Evolutionary conservation across 225 moss, liverwort and hornwort genomes (phyloP).

Genomic region (Polytrichum commune): DNA sequence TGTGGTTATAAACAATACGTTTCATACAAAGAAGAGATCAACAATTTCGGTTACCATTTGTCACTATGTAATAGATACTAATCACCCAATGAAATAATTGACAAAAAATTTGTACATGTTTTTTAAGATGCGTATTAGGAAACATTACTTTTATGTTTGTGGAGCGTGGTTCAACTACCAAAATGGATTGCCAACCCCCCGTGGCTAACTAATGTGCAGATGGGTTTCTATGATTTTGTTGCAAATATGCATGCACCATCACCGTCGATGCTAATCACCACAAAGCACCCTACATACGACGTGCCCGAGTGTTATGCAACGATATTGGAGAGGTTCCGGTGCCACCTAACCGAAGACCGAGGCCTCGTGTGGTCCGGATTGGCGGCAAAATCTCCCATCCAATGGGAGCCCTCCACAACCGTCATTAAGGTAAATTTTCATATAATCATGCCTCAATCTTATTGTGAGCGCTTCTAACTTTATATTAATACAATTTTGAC

Average conservation of each 20-base stretch:
- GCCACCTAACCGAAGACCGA: conserved; percentile 64
- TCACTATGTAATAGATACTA: too few relatives aligned
- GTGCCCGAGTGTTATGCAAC: conserved; percentile 48
- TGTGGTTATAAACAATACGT: too few relatives aligned
- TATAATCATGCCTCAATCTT: too few relatives aligned
- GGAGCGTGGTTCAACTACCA: too few relatives aligned
- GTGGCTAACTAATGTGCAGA: conserved; percentile 21
- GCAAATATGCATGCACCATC: conserved; percentile 39
- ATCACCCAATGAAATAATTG: too few relatives aligned
- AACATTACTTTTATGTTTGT: too few relatives aligned
- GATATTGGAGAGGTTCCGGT: conserved; percentile 60
- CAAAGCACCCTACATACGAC: conserved; percentile 58
- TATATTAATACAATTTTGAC: too few relatives aligned
- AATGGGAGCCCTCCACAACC: conserved; percentile 79
- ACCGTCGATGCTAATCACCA: conserved; percentile 41
- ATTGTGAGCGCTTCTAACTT: too few relatives aligned
- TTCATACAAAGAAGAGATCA: too few relatives aligned
- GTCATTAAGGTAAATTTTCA: conserved; percentile 52
- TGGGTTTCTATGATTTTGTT: conserved; percentile 80
- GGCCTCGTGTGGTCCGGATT: conserved; percentile 74
- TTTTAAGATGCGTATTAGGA: too few relatives aligned
- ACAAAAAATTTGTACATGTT: too few relatives aligned
- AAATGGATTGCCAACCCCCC: background rate
- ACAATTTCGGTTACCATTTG: too few relatives aligned
- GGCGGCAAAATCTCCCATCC: conserved; percentile 50